These are phyloP conservation scores for Nicotiana sylvestris DNA, from an alignment of 257 asterid species.

Conservation along the genomic window DNA sequence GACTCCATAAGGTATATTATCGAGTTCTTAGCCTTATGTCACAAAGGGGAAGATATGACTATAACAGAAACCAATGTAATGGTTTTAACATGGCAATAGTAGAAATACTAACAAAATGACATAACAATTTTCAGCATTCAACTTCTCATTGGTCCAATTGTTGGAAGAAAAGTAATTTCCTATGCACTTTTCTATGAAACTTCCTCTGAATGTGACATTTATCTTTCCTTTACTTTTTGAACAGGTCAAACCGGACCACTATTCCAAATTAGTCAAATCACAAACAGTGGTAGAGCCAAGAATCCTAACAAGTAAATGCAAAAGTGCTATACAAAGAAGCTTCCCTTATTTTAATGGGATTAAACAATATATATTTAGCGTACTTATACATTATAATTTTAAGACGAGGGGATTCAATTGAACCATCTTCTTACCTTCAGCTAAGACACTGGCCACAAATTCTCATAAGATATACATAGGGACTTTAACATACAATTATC, in stretches of 20 bases:
- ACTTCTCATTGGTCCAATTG: not conserved
- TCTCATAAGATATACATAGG: no score
- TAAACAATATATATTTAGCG: no score
- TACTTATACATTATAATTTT: no score
- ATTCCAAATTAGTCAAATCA: not conserved
- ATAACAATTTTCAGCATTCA: not conserved
- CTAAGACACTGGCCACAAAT: no score
- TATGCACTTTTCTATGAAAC: not conserved
- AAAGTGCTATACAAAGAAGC: no score
- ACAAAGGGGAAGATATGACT: not conserved
- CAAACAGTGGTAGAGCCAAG: not conserved
- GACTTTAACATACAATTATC: no score
- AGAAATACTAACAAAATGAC: not conserved
- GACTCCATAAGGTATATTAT: conserved; percentile 24
- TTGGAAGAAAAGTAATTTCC: not conserved
- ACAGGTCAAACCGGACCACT: not conserved
- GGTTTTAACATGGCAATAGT: not conserved
- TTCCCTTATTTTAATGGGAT: no score
- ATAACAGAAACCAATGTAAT: not conserved
- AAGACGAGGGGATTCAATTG: no score
- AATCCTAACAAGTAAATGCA: no score
- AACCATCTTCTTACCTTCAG: no score
- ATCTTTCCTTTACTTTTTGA: not conserved
- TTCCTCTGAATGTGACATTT: not conserved
- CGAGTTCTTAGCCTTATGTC: conserved; percentile 16